Conservation (phyloP, 1,139 yeast species). For the Candida neerlandica region DNA sequence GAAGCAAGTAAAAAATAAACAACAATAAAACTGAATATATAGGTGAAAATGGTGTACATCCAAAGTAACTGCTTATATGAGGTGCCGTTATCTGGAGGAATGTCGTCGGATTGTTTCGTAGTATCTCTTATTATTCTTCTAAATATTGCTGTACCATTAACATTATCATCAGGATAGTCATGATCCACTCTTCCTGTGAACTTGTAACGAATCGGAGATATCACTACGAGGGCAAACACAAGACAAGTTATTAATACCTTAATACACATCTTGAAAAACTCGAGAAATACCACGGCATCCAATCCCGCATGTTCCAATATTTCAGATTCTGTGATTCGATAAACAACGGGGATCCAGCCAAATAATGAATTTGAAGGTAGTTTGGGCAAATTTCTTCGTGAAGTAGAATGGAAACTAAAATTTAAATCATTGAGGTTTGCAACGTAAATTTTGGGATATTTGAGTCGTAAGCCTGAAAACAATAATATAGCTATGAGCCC, state of each 20-base stretch:
- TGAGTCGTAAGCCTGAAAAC: constrained; percentile 64
- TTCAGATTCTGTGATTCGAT: constrained; percentile 68
- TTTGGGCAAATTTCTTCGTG: constrained; percentile 41
- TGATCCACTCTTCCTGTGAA: constrained; percentile 69
- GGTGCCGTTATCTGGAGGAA: constrained; percentile 2
- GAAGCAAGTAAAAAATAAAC: constrained; percentile 37
- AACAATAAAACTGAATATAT: constrained; percentile 41
- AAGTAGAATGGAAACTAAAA: constrained; percentile 45
- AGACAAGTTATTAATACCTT: constrained; percentile 60
- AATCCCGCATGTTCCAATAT: constrained; percentile 88
- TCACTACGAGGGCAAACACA: constrained; percentile 62
- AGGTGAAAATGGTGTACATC: constrained; percentile 47
- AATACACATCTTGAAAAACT: constrained; percentile 79
- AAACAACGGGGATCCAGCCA: constrained; percentile 78
- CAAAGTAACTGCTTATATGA: constrained; percentile 32
- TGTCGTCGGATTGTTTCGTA: not conserved
- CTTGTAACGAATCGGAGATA: constrained; percentile 73
- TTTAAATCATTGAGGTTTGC: constrained; percentile 49
- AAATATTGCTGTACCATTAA: constrained; percentile 8
- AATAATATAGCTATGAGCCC: constrained; percentile 66
- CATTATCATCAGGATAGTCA: constrained; percentile 37
- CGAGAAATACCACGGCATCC: constrained; percentile 87
- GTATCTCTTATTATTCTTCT: not conserved
- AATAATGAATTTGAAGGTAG: constrained; percentile 53
- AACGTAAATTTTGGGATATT: constrained; percentile 75